Evolutionary conservation across 1,284 basidiomycete species (phyloP).

Genomic region (Ceratobasidium sp.): DNA sequence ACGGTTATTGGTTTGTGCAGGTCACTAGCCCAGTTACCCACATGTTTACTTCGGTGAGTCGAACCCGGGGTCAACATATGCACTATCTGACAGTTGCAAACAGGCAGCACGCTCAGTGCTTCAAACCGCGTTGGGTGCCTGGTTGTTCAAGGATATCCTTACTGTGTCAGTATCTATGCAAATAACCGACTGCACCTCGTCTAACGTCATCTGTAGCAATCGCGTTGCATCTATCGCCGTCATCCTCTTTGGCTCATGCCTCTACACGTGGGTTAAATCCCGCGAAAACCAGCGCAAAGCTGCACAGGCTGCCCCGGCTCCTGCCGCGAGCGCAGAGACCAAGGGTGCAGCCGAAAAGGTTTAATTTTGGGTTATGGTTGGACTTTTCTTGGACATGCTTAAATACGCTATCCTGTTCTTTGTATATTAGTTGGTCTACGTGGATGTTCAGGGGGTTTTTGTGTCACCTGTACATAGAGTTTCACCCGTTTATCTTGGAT

Average conservation of each 20-base stretch:
- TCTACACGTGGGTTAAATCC: conserved; percentile 73
- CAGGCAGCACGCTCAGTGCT: conserved; percentile 40
- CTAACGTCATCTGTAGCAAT: conserved; percentile 54
- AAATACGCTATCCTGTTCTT: not conserved
- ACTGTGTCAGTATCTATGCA: conserved; percentile 28
- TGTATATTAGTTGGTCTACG: too few species aligned
- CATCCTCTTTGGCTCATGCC: conserved; percentile 69
- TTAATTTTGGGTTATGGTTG: not conserved
- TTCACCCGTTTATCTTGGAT: too few species aligned
- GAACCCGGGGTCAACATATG: not conserved
- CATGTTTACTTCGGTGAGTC: conserved; percentile 42
- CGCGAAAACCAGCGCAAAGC: conserved; percentile 37
- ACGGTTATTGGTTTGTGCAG: not conserved
- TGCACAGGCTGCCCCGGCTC: not conserved
- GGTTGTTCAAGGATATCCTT: conserved; percentile 41
- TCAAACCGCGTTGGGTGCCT: conserved; percentile 41
- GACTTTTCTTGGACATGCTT: not conserved
- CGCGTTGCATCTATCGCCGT: conserved; percentile 65
- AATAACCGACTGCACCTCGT: not conserved
- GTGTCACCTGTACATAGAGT: too few species aligned
- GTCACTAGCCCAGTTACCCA: conserved; percentile 44
- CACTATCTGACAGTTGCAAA: not conserved
- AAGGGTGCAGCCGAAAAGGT: conserved; percentile 7
- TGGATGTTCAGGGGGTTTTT: too few species aligned
- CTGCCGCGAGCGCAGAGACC: not conserved